phyloP scores from a whole-genome alignment of 2,329 filamentous ascomycete species.

The Orbilia quercus region DNA sequence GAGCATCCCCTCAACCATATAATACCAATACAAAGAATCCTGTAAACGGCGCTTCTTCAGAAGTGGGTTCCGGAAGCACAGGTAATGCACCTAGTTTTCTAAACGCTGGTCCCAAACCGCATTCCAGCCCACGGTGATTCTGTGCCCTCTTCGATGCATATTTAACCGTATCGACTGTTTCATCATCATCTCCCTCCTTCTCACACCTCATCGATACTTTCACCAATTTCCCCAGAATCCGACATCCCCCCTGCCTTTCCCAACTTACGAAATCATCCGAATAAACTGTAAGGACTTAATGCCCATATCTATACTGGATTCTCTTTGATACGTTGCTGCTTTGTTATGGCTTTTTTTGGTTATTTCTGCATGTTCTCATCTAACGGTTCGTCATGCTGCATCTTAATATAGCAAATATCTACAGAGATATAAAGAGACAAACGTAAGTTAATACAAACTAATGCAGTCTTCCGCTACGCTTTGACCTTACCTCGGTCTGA shows the following conservation, averaged over 20 bases:
- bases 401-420: background rate
- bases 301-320: too few relatives aligned
- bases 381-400: too few relatives aligned
- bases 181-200: background rate
- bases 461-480: background rate
- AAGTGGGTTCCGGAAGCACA: slow-evolving; percentile 17
- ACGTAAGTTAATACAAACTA: background rate
- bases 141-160: slow-evolving; percentile 5
- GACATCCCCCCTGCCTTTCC: background rate
- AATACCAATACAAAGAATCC: background rate
- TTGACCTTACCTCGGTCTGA: background rate
- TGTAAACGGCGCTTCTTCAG: slow-evolving; percentile 2
- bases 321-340: too few relatives aligned
- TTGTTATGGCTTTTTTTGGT: too few relatives aligned
- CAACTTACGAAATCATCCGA: background rate
- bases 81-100: slow-evolving; percentile 25
- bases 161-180: slow-evolving; percentile 2
- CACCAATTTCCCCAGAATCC: background rate
- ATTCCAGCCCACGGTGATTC: slow-evolving; percentile 9
- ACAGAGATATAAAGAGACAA: background rate
- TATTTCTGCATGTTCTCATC: too few relatives aligned
- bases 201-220: too few relatives aligned
- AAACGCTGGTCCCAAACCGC: slow-evolving; percentile 8
- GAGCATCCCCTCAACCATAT: background rate
- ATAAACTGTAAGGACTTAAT: background rate